Evolutionary conservation across 2,329 filamentous ascomycete species (phyloP).

Genomic region (Fusarium musae): DNA sequence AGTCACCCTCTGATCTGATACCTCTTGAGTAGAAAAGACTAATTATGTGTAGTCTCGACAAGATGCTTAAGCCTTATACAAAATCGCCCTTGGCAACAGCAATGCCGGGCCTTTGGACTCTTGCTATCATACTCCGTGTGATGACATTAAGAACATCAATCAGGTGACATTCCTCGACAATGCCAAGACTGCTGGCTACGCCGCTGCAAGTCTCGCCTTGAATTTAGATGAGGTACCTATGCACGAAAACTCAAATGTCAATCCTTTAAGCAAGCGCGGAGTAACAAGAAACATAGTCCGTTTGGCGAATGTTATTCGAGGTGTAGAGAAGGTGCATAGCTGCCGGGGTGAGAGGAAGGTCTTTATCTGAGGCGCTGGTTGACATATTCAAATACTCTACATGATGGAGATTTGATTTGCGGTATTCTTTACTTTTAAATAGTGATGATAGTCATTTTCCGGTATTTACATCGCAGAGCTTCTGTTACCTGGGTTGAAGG

Average conservation of each 20-base stretch:
- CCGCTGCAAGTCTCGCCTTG: slow-evolving; percentile 56
- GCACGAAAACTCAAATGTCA: slow-evolving; percentile 9
- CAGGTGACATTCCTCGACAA: slow-evolving; percentile 51
- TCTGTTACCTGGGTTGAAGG: not conserved
- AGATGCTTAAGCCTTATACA: not conserved
- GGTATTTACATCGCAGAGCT: too few species aligned
- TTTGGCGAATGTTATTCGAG: slow-evolving; percentile 19
- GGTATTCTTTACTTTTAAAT: not conserved
- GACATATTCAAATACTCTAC: too few species aligned
- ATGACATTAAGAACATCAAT: slow-evolving; percentile 53
- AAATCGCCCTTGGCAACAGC: slow-evolving; percentile 19
- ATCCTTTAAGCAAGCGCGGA: slow-evolving; percentile 13
- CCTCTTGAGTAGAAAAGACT: not conserved
- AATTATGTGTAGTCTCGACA: not conserved
- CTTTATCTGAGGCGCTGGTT: not conserved
- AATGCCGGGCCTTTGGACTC: slow-evolving; percentile 20
- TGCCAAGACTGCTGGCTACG: slow-evolving; percentile 59
- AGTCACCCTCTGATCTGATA: too few species aligned
- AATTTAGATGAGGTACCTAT: slow-evolving; percentile 46
- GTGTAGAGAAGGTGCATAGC: slow-evolving; percentile 21
- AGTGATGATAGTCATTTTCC: too few species aligned
- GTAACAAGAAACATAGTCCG: slow-evolving; percentile 11
- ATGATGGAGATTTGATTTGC: not conserved
- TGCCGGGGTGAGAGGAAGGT: slow-evolving; percentile 11
- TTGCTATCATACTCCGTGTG: slow-evolving; percentile 54